Conservation (phyloP, 257 asterid genomes). For the Ajuga chamaepitys region DNA sequence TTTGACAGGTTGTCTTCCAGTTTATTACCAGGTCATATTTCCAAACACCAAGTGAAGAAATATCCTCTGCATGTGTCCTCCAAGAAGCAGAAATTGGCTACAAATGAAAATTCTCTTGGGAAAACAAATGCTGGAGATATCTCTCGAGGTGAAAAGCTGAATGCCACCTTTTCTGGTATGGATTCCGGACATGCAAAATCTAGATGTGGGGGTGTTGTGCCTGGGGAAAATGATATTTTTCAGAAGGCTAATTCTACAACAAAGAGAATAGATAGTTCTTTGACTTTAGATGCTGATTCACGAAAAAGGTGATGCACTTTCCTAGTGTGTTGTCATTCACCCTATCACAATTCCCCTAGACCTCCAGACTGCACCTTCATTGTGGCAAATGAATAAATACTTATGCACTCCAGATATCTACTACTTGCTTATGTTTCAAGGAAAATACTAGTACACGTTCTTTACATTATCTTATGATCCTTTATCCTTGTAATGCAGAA, state of each 20-base stretch:
- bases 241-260: conserved; percentile 26
- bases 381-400: background rate
- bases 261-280: conserved; percentile 23
- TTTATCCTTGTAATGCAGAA: conserved; percentile 34
- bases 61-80: conserved; percentile 15
- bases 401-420: background rate
- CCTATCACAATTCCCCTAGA: background rate
- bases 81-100: conserved; percentile 30
- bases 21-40: conserved; percentile 21
- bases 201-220: conserved; percentile 9
- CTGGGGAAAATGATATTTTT: conserved; percentile 20
- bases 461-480: background rate
- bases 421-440: background rate
- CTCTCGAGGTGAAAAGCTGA: conserved; percentile 36
- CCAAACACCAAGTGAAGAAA: conserved; percentile 34
- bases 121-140: conserved; percentile 22
- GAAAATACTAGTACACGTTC: background rate
- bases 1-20: conserved; percentile 27
- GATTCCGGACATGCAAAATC: conserved; percentile 30
- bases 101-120: conserved; percentile 22
- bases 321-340: background rate
- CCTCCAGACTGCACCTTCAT: background rate
- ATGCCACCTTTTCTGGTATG: conserved; percentile 9
- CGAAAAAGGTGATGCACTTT: conserved; percentile 46
- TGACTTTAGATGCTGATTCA: conserved; percentile 44